phyloP scores from a whole-genome alignment of 495 filamentous ascomycete species.

The Trichoderma asperelloides region DNA sequence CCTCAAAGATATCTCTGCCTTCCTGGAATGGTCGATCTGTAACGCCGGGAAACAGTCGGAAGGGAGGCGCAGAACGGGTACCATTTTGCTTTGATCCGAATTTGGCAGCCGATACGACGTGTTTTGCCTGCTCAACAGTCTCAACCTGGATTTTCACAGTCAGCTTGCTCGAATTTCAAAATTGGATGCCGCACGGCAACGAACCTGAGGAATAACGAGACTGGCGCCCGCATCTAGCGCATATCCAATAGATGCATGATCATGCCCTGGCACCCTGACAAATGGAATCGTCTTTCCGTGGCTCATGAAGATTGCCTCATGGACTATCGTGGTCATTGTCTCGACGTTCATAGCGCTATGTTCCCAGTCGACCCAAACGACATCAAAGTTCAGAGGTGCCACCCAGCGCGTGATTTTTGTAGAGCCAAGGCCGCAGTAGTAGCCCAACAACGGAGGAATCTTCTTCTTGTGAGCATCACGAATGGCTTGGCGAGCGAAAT shows the following conservation, averaged over 20 bases:
- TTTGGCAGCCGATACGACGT: conserved; percentile 35
- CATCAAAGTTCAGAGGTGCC: conserved; percentile 31
- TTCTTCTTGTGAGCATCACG: conserved; percentile 34
- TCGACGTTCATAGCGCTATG: conserved; percentile 33
- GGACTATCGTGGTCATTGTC: conserved; percentile 40
- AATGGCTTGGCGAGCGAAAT: conserved; percentile 33
- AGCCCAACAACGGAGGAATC: conserved; percentile 31
- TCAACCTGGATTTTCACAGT: conserved; percentile 26
- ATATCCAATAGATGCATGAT: conserved; percentile 38
- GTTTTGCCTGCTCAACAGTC: conserved; percentile 35
- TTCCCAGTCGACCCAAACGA: conserved; percentile 39
- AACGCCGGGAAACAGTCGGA: conserved; percentile 27
- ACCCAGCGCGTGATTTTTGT: conserved; percentile 26
- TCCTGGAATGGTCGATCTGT: conserved; percentile 22
- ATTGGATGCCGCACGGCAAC: not conserved
- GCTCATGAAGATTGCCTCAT: conserved; percentile 33
- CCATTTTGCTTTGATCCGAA: conserved; percentile 24
- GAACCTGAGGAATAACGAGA: conserved; percentile 28
- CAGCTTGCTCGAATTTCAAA: not conserved
- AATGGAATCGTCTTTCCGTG: conserved; percentile 31
- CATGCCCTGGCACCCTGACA: conserved; percentile 36
- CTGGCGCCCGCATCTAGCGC: conserved; percentile 39
- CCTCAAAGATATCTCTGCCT: conserved; percentile 23
- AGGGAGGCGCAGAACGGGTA: conserved; percentile 35
- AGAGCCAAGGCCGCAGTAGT: conserved; percentile 28